phyloP scores from a whole-genome alignment of 1,284 basidiomycete species.

The Amylostereum areolatum region DNA sequence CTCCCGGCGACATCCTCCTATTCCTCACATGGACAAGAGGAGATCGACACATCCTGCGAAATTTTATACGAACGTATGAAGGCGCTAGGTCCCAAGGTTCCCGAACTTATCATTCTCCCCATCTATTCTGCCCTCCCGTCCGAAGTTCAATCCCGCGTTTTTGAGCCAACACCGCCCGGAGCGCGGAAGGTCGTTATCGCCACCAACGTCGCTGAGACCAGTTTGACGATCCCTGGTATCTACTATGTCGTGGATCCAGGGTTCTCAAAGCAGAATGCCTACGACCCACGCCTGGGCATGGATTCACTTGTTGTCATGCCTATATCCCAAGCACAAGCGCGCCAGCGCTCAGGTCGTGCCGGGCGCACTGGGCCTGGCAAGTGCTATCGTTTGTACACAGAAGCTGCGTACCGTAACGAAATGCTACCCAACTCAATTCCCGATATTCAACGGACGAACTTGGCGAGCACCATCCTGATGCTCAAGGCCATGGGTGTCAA shows the following conservation, averaged over 20 bases:
- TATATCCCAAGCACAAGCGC: conserved; percentile 97
- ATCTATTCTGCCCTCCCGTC: conserved; percentile 98
- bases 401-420: conserved; percentile 96
- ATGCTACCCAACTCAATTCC: conserved; percentile 98
- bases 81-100: conserved; percentile 93
- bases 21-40: conserved; percentile 99
- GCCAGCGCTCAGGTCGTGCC: conserved; percentile 92
- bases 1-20: conserved; percentile 91
- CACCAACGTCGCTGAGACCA: conserved; percentile 98
- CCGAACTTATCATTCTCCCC: conserved; percentile 93
- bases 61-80: conserved; percentile 98
- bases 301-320: conserved; percentile 99
- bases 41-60: conserved; percentile 97
- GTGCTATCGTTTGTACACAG: conserved; percentile 97
- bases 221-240: conserved; percentile 96
- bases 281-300: conserved; percentile 97
- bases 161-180: conserved; percentile 95
- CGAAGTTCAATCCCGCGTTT: conserved; percentile 96
- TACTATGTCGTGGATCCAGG: conserved; percentile 99
- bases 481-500: conserved; percentile 99
- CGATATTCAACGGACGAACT: conserved; percentile 94
- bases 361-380: conserved; percentile 98
- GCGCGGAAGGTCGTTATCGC: conserved; percentile 97
- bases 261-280: conserved; percentile 98
- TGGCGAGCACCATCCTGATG: conserved; percentile 90